Conservation (phyloP, 2,329 filamentous ascomycete species). For the Zelopaecilomyces penicillatus region DNA sequence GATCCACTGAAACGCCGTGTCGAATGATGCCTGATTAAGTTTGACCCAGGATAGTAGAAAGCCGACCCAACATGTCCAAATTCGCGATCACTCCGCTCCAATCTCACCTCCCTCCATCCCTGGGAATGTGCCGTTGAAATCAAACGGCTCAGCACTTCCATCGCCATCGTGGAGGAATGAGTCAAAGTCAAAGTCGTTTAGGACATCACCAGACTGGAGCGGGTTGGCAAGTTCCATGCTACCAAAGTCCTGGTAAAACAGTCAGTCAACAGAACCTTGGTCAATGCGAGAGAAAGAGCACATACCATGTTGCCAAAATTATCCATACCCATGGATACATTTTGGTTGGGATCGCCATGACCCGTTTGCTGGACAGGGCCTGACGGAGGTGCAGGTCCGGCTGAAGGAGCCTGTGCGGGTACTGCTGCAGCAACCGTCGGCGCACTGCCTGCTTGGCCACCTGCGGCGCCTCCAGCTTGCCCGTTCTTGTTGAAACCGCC, state of each 20-base stretch:
- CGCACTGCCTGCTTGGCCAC: slow-evolving; percentile 21
- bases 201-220: slow-evolving; percentile 44
- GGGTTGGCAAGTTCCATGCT: slow-evolving; percentile 49
- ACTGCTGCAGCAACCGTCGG: slow-evolving; percentile 17
- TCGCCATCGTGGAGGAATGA: slow-evolving; percentile 55
- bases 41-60: slow-evolving; percentile 22
- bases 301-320: slow-evolving; percentile 36
- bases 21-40: slow-evolving; percentile 32
- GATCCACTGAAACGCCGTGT: slow-evolving; percentile 31
- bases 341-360: slow-evolving; percentile 41
- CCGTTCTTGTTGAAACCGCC: slow-evolving; percentile 34
- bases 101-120: slow-evolving; percentile 51
- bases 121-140: slow-evolving; percentile 43
- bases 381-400: slow-evolving; percentile 27
- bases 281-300: background rate
- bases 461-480: slow-evolving; percentile 20
- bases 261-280: slow-evolving; percentile 5
- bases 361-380: slow-evolving; percentile 36
- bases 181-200: slow-evolving; percentile 61
- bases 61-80: slow-evolving; percentile 16
- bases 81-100: slow-evolving; percentile 35
- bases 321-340: slow-evolving; percentile 37
- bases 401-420: slow-evolving; percentile 21
- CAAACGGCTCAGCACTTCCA: slow-evolving; percentile 40
- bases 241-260: slow-evolving; percentile 34